Conservation (phyloP, 768 basidiomycete species). For the Boletellus emodensis region DNA sequence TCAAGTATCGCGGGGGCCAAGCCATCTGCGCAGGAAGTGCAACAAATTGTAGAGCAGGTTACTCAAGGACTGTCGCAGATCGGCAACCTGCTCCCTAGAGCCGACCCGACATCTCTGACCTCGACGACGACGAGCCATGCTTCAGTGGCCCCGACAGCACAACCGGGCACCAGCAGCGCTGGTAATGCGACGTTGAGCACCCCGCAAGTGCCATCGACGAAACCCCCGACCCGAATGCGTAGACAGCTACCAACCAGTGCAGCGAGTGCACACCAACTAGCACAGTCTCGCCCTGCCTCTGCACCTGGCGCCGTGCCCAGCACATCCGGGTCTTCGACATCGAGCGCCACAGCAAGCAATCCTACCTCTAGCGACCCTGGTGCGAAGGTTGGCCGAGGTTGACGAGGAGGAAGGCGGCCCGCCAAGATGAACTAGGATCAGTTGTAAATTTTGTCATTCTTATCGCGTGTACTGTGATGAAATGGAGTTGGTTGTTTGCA, state of each 20-base stretch:
- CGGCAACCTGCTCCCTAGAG: background rate
- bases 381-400: background rate
- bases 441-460: constrained; percentile 12
- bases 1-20: background rate
- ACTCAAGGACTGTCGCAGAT: background rate
- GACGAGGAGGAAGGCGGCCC: background rate
- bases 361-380: background rate
- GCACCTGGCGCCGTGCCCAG: background rate
- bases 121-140: background rate
- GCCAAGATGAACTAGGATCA: constrained; percentile 1
- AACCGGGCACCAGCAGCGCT: background rate
- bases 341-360: background rate
- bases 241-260: constrained; percentile 9
- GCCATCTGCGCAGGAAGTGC: background rate
- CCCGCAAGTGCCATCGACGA: background rate
- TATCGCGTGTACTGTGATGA: constrained; percentile 13
- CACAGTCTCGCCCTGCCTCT: background rate
- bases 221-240: constrained; percentile 1
- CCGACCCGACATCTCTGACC: background rate
- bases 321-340: background rate
- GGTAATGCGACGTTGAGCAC: background rate
- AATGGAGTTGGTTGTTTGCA: constrained; percentile 29
- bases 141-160: background rate
- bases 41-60: background rate
- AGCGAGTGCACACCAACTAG: background rate